These are phyloP conservation scores for Saturnispora gosingensis DNA, from an alignment of 805 yeast species.

Conservation along the genomic window DNA sequence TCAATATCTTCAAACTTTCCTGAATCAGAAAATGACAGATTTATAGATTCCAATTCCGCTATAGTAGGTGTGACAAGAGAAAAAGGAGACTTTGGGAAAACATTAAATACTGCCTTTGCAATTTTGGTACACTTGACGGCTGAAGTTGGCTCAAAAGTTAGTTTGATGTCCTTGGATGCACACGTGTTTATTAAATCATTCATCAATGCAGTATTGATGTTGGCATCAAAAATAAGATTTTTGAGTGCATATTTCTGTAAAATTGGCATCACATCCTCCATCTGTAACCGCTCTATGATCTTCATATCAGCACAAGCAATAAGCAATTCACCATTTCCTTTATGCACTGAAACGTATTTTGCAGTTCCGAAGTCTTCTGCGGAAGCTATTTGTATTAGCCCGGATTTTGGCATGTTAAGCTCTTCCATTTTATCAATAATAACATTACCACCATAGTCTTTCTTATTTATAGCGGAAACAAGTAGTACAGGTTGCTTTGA, in stretches of 20 bases:
- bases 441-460: constrained; percentile 44
- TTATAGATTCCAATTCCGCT: constrained; percentile 49
- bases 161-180: constrained; percentile 20
- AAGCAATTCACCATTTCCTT: constrained; percentile 48
- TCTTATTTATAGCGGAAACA: constrained; percentile 47
- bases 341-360: constrained; percentile 66
- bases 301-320: constrained; percentile 83
- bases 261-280: constrained; percentile 33
- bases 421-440: constrained; percentile 26
- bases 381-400: constrained; percentile 26
- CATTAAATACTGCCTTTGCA: constrained; percentile 28
- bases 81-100: constrained; percentile 40
- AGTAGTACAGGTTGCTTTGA: constrained; percentile 27
- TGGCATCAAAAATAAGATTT: constrained; percentile 57
- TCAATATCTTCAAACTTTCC: constrained; percentile 43
- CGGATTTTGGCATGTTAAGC: constrained; percentile 29
- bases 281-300: constrained; percentile 44
- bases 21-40: constrained; percentile 35
- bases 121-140: constrained; percentile 48
- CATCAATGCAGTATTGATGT: constrained; percentile 40
- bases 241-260: constrained; percentile 37
- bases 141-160: constrained; percentile 73
- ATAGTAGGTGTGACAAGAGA: constrained; percentile 61
- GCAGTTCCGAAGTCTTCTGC: constrained; percentile 38
- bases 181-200: constrained; percentile 27